Base-by-base conservation (phyloP, 768 basidiomycete species). In the Hericium alpestre region DNA sequence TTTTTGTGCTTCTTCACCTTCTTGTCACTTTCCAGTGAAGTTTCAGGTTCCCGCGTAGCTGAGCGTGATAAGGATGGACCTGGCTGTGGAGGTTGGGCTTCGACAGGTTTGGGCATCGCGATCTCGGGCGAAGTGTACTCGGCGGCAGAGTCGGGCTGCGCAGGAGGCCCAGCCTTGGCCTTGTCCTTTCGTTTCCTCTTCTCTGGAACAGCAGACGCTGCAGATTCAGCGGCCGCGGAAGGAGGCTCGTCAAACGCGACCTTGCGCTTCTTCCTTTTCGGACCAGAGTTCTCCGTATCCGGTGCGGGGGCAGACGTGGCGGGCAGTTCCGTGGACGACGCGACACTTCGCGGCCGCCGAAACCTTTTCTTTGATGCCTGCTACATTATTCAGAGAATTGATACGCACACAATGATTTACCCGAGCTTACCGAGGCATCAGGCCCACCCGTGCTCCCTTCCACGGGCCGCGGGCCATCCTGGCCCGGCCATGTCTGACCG, bases 261-360 rank as follows among this genome's bases (percentile, higher is more conserved):
- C 37, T 55, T 62, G 27, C 37, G 59, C 59, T 13, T 57, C 46
- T 62, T 57, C n/a, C 16, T 48, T 11, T 51, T 46, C 4, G 43
- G 58, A 16, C 4, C 43, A 46, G 39, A n/a, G 15, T 32, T 50
- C 23, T 38, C 38, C 10, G 22, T 16, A 12, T 41, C n/a, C 2
- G 58, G 18, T 15, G 7, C 22, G 11, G 40, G 16, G 1, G 38
- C 38, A 15, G 32, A 20, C 52, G 16, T 8, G 52, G 6, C 3
- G 10, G n/a, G 37, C 37, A 6, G n/a, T 20, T 9, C 15, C 1
- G n/a, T 16, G 22, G 52, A 22, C 3, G 38, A 20, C n/a, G 18
- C 12, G 16, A n/a, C 15, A 3, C 23, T 39, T 15, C 6, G 6
- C n/a, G 8, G 18, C 38, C 38, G 27, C n/a, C n/a, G 13, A 6